phyloP scores from a whole-genome alignment of 2,329 filamentous ascomycete species.

The Alternaria solani region DNA sequence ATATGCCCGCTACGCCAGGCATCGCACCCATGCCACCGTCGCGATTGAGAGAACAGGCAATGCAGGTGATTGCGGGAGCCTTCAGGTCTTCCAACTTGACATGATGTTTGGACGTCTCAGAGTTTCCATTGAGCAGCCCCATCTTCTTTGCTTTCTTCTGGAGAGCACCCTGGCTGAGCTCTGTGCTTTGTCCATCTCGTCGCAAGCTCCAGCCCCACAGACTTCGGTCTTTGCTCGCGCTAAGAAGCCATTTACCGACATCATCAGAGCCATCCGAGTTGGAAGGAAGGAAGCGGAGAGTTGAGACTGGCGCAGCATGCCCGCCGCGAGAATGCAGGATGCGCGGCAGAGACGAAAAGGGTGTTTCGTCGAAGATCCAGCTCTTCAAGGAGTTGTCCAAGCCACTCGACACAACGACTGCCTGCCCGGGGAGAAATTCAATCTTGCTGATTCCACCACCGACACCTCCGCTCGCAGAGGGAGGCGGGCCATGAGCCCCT shows the following conservation, averaged over 20 bases:
- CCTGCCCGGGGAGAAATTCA: conserved; percentile 88
- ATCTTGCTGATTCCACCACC: conserved; percentile 84
- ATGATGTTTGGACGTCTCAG: conserved; percentile 66
- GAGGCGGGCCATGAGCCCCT: conserved; percentile 84
- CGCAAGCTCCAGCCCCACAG: conserved; percentile 97
- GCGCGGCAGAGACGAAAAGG: conserved; percentile 85
- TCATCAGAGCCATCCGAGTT: conserved; percentile 89
- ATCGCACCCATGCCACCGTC: conserved; percentile 92
- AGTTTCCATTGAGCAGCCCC: conserved; percentile 70
- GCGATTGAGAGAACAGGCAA: conserved; percentile 90
- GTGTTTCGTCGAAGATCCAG: conserved; percentile 94
- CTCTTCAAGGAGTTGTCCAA: conserved; percentile 93
- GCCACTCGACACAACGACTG: conserved; percentile 88
- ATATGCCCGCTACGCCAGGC: conserved; percentile 79
- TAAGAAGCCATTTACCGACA: conserved; percentile 92
- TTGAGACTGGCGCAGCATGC: conserved; percentile 85
- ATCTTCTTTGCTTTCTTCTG: conserved; percentile 89
- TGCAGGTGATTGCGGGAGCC: conserved; percentile 88
- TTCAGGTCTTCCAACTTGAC: conserved; percentile 77
- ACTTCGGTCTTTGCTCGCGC: conserved; percentile 86
- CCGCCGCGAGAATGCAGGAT: conserved; percentile 86
- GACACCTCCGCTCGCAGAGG: conserved; percentile 60
- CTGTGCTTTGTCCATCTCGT: conserved; percentile 90
- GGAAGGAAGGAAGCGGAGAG: conserved; percentile 83
- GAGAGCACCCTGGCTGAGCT: conserved; percentile 89